phyloP scores from a whole-genome alignment of 495 filamentous ascomycete species.

The Penicillium canescens region DNA sequence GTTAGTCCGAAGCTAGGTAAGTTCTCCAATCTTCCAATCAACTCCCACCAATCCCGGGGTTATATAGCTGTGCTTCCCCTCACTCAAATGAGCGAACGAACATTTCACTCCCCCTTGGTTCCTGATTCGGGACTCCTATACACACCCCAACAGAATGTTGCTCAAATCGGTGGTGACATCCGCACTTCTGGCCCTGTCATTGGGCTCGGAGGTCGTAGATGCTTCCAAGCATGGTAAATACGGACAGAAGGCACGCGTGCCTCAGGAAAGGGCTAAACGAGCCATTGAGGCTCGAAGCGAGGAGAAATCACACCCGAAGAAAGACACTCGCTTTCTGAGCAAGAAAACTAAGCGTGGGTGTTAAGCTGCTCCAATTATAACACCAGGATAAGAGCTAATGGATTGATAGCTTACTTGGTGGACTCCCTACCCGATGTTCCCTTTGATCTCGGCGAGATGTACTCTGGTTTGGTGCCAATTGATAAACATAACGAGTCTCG shows the following conservation, averaged over 20 bases:
- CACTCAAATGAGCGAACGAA: not conserved
- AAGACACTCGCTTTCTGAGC: slow-evolving; percentile 39
- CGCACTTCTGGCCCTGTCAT: slow-evolving; percentile 26
- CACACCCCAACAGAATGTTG: slow-evolving; percentile 21
- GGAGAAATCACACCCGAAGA: slow-evolving; percentile 12
- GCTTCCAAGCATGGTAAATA: slow-evolving; percentile 35
- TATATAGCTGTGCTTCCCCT: not conserved
- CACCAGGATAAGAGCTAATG: not conserved
- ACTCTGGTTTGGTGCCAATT: slow-evolving; percentile 74
- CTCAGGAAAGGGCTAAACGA: slow-evolving; percentile 79
- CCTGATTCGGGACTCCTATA: not conserved
- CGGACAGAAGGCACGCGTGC: slow-evolving; percentile 70
- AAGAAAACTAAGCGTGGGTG: slow-evolving; percentile 37
- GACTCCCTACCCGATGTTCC: slow-evolving; percentile 70
- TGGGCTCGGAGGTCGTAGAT: slow-evolving; percentile 27
- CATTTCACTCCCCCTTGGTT: not conserved
- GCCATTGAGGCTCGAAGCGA: slow-evolving; percentile 53
- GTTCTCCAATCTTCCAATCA: not conserved
- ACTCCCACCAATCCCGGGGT: not conserved
- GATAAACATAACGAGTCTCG: slow-evolving; percentile 51
- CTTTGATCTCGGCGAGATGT: slow-evolving; percentile 74
- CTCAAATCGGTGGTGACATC: slow-evolving; percentile 31
- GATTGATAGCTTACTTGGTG: slow-evolving; percentile 57
- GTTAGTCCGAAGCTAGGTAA: not conserved
- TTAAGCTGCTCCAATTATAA: not conserved